These are phyloP conservation scores for Agaricus subrufescens DNA, from an alignment of 768 basidiomycete genomes.

Conservation along the genomic window DNA sequence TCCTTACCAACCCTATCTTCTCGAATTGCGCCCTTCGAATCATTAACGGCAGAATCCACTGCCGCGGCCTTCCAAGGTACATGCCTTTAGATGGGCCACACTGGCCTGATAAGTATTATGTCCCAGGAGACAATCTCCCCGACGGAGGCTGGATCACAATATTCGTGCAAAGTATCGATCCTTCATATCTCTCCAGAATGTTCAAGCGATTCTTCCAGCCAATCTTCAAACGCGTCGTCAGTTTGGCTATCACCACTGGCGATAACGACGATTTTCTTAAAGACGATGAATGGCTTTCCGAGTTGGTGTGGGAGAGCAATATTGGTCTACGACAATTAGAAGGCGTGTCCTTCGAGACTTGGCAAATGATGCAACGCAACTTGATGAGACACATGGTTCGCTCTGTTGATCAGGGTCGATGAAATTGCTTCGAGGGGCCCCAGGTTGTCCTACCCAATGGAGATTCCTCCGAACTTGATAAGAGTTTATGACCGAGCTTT, in stretches of 20 bases:
- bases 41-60: background rate
- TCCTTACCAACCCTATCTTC: background rate
- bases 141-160: background rate
- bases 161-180: too few relatives aligned
- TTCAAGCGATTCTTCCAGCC: background rate
- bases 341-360: too few relatives aligned
- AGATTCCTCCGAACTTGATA: too few relatives aligned
- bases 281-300: background rate
- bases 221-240: background rate
- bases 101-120: background rate
- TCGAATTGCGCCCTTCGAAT: background rate
- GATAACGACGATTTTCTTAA: background rate
- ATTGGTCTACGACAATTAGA: background rate
- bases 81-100: too few relatives aligned
- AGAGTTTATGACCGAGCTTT: too few relatives aligned
- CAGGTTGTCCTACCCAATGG: too few relatives aligned
- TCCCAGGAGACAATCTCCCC: background rate
- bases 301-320: background rate
- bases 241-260: background rate
- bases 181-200: background rate
- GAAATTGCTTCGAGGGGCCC: too few relatives aligned
- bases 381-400: too few relatives aligned
- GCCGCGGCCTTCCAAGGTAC: background rate
- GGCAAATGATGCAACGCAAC: too few relatives aligned
- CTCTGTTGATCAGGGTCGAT: too few relatives aligned